Evolutionary conservation across 441 rosid species (phyloP).

Genomic region (Gossypium gossypioides): DNA sequence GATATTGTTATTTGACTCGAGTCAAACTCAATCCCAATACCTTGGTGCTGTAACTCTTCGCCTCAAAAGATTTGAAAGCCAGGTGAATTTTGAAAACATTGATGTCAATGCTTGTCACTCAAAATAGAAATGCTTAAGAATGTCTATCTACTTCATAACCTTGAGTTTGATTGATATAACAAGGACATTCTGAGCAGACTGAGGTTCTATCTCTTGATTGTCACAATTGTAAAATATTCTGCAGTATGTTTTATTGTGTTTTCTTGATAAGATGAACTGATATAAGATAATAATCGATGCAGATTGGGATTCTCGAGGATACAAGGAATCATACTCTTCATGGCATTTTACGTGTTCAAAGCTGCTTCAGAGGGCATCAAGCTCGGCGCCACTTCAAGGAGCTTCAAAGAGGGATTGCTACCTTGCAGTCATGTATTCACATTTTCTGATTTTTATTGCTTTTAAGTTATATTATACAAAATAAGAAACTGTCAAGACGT

Average conservation of each 20-base stretch:
- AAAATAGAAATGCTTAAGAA: background rate
- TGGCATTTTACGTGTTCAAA: constrained; percentile 88
- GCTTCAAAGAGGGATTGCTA: constrained; percentile 53
- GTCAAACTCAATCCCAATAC: background rate
- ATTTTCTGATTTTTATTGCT: constrained; percentile 2
- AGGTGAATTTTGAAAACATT: background rate
- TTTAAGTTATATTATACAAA: constrained; percentile 4
- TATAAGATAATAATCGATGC: constrained; percentile 16
- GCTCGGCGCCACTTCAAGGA: constrained; percentile 57
- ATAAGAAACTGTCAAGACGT: background rate
- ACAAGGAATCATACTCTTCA: constrained; percentile 92
- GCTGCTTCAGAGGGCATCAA: constrained; percentile 88
- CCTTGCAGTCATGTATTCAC: constrained; percentile 74
- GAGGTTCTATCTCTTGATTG: background rate
- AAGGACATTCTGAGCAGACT: background rate
- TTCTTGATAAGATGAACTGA: background rate
- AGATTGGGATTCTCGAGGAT: constrained; percentile 98
- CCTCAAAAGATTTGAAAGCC: background rate
- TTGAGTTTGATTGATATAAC: background rate
- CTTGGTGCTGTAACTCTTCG: background rate
- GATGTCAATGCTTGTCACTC: background rate
- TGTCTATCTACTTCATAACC: background rate
- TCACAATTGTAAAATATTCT: background rate
- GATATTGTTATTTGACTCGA: background rate
- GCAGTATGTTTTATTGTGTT: background rate